A percentile compares a stretch with the other conserved stretches of the same genome.
These are phyloP conservation scores for Diaporthe destruens DNA, from an alignment of 2,329 filamentous ascomycete species.

Conservation along the genomic window DNA sequence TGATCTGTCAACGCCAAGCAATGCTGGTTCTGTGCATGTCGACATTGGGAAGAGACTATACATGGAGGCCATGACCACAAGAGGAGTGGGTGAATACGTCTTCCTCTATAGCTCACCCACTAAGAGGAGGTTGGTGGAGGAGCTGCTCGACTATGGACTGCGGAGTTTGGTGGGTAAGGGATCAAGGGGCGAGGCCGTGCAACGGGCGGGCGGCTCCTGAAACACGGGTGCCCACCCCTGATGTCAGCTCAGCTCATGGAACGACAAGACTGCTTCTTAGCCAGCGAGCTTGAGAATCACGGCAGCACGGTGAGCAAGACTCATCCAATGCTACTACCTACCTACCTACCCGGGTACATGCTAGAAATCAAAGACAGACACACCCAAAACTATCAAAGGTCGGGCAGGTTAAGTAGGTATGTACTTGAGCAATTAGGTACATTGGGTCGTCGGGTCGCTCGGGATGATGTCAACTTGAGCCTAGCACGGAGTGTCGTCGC, in stretches of 20 bases:
- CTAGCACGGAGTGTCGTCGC: background rate
- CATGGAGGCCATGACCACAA: too few relatives aligned
- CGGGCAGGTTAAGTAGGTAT: background rate
- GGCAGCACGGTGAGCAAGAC: background rate
- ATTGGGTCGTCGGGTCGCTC: background rate
- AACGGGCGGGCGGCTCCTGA: slow-evolving; percentile 16
- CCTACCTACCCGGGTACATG: background rate
- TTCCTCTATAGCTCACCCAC: too few relatives aligned
- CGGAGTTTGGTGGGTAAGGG: background rate
- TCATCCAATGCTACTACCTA: background rate
- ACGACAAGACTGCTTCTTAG: background rate
- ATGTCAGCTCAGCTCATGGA: background rate
- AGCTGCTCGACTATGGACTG: too few relatives aligned
- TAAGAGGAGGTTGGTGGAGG: background rate
- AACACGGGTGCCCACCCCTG: slow-evolving; percentile 16
- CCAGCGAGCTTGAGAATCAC: background rate
- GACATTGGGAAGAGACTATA: too few relatives aligned
- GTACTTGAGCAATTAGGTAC: too few relatives aligned
- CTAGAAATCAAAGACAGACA: background rate
- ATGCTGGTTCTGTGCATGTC: background rate
- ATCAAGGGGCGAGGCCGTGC: slow-evolving; percentile 18
- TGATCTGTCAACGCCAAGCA: background rate
- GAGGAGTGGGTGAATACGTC: too few relatives aligned
- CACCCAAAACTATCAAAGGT: background rate
- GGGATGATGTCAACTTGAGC: background rate